These are phyloP conservation scores for Neocallimastix lanati DNA, from an alignment of 192 early-diverging fungal species.

Conservation along the genomic window DNA sequence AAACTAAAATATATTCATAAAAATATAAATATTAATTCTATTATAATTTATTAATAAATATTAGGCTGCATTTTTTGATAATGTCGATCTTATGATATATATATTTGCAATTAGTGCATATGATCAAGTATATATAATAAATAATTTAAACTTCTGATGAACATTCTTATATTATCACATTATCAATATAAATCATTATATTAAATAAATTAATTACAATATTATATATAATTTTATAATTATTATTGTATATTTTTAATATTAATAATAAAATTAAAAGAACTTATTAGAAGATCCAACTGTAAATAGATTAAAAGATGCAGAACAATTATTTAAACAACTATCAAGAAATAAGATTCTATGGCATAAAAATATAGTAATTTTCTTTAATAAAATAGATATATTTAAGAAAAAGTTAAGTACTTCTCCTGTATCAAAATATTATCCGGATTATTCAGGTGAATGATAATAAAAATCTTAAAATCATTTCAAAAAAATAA, in stretches of 20 bases:
- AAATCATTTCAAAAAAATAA: no score
- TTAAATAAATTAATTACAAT: no score
- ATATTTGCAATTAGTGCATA: not conserved
- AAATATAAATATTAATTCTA: no score
- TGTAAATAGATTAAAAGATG: not conserved
- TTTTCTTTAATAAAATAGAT: not conserved
- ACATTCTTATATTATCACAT: no score
- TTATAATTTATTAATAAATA: no score
- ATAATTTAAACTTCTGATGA: not conserved
- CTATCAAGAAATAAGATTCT: not conserved
- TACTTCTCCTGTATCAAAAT: not conserved
- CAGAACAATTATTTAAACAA: not conserved
- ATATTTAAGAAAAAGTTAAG: not conserved
- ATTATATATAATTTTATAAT: no score
- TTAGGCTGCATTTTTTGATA: not conserved
- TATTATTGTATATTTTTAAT: no score
- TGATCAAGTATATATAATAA: not conserved
- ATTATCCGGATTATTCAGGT: not conserved
- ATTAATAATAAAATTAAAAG: not conserved
- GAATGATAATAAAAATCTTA: not conserved
- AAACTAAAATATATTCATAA: no score
- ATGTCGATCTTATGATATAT: not conserved
- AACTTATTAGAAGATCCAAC: not conserved
- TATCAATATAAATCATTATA: no score
- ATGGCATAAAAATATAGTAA: not conserved